Evolutionary conservation across 176 grass and related monocot genomes (phyloP), one percentile per base, ranked within the genome.

Genomic region (Oryza punctata): DNA sequence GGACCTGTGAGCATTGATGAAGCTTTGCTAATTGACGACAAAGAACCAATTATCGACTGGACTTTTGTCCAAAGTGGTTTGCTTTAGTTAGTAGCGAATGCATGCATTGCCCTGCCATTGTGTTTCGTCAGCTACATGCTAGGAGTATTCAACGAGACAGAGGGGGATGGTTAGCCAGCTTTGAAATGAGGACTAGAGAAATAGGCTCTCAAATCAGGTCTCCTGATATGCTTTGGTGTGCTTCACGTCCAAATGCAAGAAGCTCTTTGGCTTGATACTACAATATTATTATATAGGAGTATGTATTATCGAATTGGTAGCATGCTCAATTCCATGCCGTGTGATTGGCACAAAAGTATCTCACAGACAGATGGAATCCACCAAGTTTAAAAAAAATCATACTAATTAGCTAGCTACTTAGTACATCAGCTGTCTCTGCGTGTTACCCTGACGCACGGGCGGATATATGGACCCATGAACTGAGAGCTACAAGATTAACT

Each of bases 101-200:
- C 64, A 27, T 69, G 65, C 49, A 77, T 77, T 63, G 37, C 35
- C 30, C 32, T 76, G 68, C 35, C 33, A 24, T 24, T 60, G 63
- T 87, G 26, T 87, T 75, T 87, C 69, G 49, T 47, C 69, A 69
- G 41, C 74, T 45, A 72, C 41, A 72, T 72, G 73, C 21, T 30
- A 65, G 23, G 66, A 46, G 65, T 72, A 77, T 78, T 78, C 73
- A 73, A 41, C 32, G 3, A 28, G 23, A 45, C 23, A 78, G 35
- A 85, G 18, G 3, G 63, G 72, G 84, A 63, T 79, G n/a, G 26
- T 68, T 78, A 21, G 65, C 33, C 18, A 68, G 13, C 32, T 60
- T 60, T 85, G 21, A 27, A 84, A 67, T 13, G 72, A 14, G 35
- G 35, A 24, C 70, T 49, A 77, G 13, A 46, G 74, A 47, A 45